These are phyloP conservation scores for Phaseolus coccineus DNA, from an alignment of 331 rosid genomes.

Conservation along the genomic window DNA sequence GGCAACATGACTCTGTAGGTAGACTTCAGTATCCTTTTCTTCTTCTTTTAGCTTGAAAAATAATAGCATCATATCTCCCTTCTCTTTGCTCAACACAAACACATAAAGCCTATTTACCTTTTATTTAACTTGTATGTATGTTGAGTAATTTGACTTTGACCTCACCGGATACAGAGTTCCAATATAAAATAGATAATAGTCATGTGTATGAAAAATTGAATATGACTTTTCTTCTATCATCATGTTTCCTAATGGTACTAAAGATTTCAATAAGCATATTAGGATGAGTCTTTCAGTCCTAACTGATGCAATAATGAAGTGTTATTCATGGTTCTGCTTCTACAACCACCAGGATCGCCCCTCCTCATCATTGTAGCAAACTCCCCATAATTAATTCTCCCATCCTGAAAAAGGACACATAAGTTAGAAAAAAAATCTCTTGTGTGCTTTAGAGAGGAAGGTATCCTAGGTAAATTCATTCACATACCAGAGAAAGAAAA, in stretches of 20 bases:
- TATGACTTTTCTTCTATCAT: slow-evolving; percentile 34
- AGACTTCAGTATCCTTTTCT: too few relatives aligned
- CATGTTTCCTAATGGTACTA: slow-evolving; percentile 51
- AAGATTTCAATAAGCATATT: slow-evolving; percentile 39
- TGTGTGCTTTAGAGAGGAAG: background rate
- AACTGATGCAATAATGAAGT: slow-evolving; percentile 73
- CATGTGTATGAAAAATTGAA: slow-evolving; percentile 31
- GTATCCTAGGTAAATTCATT: background rate
- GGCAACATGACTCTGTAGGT: too few relatives aligned
- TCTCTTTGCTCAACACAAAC: background rate
- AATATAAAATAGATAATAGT: slow-evolving; percentile 22
- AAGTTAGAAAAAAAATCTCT: background rate
- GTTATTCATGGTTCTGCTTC: slow-evolving; percentile 67
- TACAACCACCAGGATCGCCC: slow-evolving; percentile 64
- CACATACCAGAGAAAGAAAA: background rate
- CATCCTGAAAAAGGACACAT: slow-evolving; percentile 57
- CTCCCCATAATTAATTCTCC: slow-evolving; percentile 80
- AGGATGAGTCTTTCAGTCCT: slow-evolving; percentile 54
- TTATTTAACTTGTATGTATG: background rate
- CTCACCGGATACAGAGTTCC: background rate
- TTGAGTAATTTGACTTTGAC: background rate
- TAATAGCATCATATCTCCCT: background rate
- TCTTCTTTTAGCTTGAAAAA: background rate
- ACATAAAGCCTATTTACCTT: background rate
- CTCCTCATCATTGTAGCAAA: slow-evolving; percentile 86